Evolutionary conservation across 2,329 filamentous ascomycete species (phyloP).

Genomic region (Phoma herbarum): DNA sequence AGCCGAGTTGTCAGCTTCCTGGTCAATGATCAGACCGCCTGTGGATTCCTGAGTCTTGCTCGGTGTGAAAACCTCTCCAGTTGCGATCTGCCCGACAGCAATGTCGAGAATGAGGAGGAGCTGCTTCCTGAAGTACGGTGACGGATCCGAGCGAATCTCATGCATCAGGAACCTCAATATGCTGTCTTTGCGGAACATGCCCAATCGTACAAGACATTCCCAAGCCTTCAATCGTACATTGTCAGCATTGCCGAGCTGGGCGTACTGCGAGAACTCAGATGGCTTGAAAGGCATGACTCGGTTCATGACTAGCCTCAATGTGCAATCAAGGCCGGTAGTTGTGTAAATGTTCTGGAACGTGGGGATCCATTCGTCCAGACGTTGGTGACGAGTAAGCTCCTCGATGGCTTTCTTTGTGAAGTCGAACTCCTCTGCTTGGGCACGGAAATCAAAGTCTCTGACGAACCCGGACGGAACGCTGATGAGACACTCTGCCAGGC

Average conservation of each 20-base stretch:
- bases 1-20: slow-evolving; percentile 53
- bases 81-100: slow-evolving; percentile 66
- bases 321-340: slow-evolving; percentile 67
- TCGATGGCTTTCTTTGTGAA: slow-evolving; percentile 66
- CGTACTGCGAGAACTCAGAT: slow-evolving; percentile 69
- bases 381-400: slow-evolving; percentile 69
- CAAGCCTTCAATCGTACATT: slow-evolving; percentile 68
- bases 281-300: slow-evolving; percentile 62
- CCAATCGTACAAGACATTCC: slow-evolving; percentile 64
- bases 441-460: slow-evolving; percentile 56
- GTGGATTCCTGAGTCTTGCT: slow-evolving; percentile 45
- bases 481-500: slow-evolving; percentile 64
- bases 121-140: slow-evolving; percentile 64
- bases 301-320: slow-evolving; percentile 63
- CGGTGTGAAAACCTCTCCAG: slow-evolving; percentile 58
- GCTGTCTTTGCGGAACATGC: slow-evolving; percentile 59
- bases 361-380: slow-evolving; percentile 72
- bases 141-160: slow-evolving; percentile 64
- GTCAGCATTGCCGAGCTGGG: slow-evolving; percentile 66
- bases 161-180: slow-evolving; percentile 66
- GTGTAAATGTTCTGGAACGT: slow-evolving; percentile 72
- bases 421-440: slow-evolving; percentile 61
- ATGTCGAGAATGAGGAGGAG: slow-evolving; percentile 63
- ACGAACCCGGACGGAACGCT: slow-evolving; percentile 27
- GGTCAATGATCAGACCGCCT: slow-evolving; percentile 64